Evolutionary conservation across 2,329 filamentous ascomycete species (phyloP), one percentile per base, ranked within the genome.

Genomic region (Fusarium sp.): DNA sequence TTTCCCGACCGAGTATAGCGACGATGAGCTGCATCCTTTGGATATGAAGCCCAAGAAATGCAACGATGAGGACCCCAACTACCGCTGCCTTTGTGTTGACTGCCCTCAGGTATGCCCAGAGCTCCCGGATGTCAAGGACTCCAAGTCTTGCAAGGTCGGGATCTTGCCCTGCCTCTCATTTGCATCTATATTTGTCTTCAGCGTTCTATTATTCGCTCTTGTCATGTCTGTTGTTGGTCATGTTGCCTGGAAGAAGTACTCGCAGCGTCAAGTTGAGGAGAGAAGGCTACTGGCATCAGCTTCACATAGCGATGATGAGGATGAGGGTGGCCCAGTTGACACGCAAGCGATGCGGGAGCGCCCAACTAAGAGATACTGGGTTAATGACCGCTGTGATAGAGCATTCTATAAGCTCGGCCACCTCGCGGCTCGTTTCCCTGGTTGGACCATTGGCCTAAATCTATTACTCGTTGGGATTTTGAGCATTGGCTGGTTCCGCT

Each of bases 161-260:
- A 76, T 88, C 7, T 79, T 99, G n/a, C 94, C 94, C 0, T 99
- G 96, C 71, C 80, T 99, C 35, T 97, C 94, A 0, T 98, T 99
- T 73, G 89, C 90, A 0, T 92, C 96, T 39, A 91, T 99, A 68
- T 82, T 98, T 50, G 83, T 92, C 36, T 99, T 99, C 74, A 86
- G 89, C 4, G 76, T 92, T 37, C 84, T 95, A 53, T 75, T 98
- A 7, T 80, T 90, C 27, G 79, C 89, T 1, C 78, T 94, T 13
- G 78, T 88, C 10, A 79, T 85, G 3, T 87, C 84, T 8, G 78
- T 93, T 14, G 84, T 88, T 37, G 92, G 90, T 3, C 91, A 93
- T 70, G 82, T 92, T 36, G 88, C 88, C 3, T 96, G 90, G 78
- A 86, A 84, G 53, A 89, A 87, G 67, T 91, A 92, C 71, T 83